A percentile compares a stretch with the other conserved stretches of the same genome.
phyloP scores from a whole-genome alignment of 371 early-diverging fungal genomes.

The Mucor indicus region DNA sequence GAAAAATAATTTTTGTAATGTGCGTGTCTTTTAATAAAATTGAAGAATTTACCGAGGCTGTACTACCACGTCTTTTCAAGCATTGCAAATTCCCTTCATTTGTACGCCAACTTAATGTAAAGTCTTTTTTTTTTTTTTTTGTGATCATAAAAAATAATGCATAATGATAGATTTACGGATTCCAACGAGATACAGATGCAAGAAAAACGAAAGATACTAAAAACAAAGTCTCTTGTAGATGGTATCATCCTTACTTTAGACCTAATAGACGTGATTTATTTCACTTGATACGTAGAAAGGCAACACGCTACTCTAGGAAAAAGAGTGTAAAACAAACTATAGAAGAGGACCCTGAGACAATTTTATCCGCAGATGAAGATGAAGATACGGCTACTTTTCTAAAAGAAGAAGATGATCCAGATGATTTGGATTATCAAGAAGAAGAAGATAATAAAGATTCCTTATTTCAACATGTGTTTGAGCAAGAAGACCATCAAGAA shows the following conservation, averaged over 20 bases:
- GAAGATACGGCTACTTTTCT: no score
- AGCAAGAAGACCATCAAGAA: no score
- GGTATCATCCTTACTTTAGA: slow-evolving; percentile 49
- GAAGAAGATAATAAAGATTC: no score
- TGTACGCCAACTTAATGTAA: slow-evolving; percentile 55
- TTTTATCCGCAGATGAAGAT: no score
- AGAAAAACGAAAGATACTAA: slow-evolving; percentile 52
- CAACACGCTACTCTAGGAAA: slow-evolving; percentile 36
- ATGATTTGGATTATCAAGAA: no score
- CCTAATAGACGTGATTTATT: slow-evolving; percentile 48
- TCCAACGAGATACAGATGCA: slow-evolving; percentile 55
- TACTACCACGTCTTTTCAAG: slow-evolving; percentile 48
- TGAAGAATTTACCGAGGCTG: slow-evolving; percentile 48
- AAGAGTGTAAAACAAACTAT: slow-evolving; percentile 18
- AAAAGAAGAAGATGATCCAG: no score
- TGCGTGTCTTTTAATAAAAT: neutral
- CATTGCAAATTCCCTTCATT: slow-evolving; percentile 58
- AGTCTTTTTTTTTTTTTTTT: neutral
- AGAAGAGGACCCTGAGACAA: slow-evolving; percentile 37
- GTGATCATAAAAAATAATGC: neutral
- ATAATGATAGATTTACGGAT: slow-evolving; percentile 46
- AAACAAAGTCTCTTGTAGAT: slow-evolving; percentile 50
- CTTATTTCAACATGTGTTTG: no score
- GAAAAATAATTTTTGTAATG: neutral
- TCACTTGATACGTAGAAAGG: slow-evolving; percentile 46